Conservation (phyloP, 1,284 basidiomycete genomes). For the Leccinum subrobustum region DNA sequence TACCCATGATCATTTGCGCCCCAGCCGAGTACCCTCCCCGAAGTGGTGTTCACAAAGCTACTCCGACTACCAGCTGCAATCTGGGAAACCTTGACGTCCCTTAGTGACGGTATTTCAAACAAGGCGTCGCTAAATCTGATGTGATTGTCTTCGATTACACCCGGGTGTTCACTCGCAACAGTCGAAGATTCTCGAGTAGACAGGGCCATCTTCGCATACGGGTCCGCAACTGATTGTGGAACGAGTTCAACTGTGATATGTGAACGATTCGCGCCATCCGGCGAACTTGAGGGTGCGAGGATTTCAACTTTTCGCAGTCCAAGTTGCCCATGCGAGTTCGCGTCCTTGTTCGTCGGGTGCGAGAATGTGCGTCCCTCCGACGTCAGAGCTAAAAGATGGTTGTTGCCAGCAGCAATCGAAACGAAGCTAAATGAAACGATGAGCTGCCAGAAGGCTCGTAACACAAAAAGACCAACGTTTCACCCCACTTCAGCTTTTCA, state of each 20-base stretch:
- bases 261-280: conserved; percentile 22
- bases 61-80: conserved; percentile 74
- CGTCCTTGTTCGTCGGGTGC: conserved; percentile 72
- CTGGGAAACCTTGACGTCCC: conserved; percentile 63
- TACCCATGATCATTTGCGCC: conserved; percentile 86
- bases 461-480: conserved; percentile 43
- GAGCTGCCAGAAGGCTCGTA: conserved; percentile 5
- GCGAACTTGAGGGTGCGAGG: conserved; percentile 36
- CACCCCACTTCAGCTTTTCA: conserved; percentile 48
- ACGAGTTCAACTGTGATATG: conserved; percentile 54
- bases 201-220: conserved; percentile 46
- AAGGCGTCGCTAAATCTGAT: conserved; percentile 74
- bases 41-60: conserved; percentile 69
- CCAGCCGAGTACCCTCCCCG: conserved; percentile 85
- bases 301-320: conserved; percentile 70
- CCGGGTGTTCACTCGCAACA: conserved; percentile 33
- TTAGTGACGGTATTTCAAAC: conserved; percentile 80
- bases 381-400: conserved; percentile 87
- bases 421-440: conserved; percentile 50
- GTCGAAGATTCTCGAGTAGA: conserved; percentile 31
- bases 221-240: conserved; percentile 56
- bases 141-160: conserved; percentile 43
- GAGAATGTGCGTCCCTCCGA: conserved; percentile 80
- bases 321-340: conserved; percentile 87
- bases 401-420: conserved; percentile 71